Conservation (phyloP, 306 rosid genomes). For the Glycine soja region DNA sequence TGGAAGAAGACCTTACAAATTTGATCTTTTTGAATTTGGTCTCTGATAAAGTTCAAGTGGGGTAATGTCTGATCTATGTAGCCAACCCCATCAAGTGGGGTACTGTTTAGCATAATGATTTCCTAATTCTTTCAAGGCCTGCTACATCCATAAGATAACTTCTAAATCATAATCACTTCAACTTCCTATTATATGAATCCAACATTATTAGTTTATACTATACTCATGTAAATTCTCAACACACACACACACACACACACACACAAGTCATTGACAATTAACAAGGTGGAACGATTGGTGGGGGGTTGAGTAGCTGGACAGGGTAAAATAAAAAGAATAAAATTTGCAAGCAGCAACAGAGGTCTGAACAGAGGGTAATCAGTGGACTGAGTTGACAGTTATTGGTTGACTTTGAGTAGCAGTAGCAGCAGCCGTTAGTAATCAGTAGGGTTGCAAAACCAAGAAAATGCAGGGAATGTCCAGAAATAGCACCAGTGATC, state of each 20-base stretch:
- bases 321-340: background rate
- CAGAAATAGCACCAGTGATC: background rate
- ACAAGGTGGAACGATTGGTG: background rate
- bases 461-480: background rate
- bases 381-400: background rate
- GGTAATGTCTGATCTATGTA: too few species aligned
- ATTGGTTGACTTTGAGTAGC: background rate
- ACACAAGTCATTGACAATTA: background rate
- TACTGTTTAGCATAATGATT: background rate
- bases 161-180: background rate
- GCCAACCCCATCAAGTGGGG: too few species aligned
- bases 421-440: background rate
- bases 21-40: background rate
- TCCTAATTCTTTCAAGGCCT: background rate
- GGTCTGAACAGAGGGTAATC: background rate
- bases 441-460: background rate
- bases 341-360: background rate
- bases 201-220: too few species aligned
- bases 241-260: background rate
- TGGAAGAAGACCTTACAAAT: background rate
- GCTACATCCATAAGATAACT: background rate
- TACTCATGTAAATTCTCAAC: too few species aligned
- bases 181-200: background rate
- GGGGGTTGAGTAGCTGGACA: background rate
- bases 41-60: background rate